Evolutionary conservation across 139 green algal species (phyloP).

Genomic region (Ettlia oleoabundans): DNA sequence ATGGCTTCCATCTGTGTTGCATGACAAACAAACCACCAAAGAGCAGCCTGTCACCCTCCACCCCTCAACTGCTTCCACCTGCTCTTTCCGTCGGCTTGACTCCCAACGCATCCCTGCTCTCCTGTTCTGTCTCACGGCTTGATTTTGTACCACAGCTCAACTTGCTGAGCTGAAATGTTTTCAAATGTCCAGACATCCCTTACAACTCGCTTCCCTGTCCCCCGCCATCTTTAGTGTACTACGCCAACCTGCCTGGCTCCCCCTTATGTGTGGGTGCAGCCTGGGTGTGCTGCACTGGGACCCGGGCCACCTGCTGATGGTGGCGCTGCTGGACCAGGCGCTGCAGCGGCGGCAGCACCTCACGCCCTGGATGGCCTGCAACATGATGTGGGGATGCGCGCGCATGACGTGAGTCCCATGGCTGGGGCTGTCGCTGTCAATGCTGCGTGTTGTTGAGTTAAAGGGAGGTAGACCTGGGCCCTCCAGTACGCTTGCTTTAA

Average conservation of each 20-base stretch:
- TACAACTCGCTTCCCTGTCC: neutral
- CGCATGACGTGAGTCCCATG: conserved; percentile 10
- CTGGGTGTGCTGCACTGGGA: conserved; percentile 32
- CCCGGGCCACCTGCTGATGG: neutral
- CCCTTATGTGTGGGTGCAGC: neutral
- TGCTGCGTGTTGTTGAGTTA: too few species aligned
- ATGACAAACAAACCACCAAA: too few species aligned
- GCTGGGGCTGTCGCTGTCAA: neutral
- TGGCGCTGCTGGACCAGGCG: conserved; percentile 4
- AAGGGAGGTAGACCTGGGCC: too few species aligned
- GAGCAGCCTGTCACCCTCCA: too few species aligned
- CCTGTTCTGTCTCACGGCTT: too few species aligned
- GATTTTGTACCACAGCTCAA: too few species aligned
- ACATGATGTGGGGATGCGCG: conserved; percentile 26
- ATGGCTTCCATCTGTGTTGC: too few species aligned
- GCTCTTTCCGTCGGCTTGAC: neutral
- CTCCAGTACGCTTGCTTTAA: too few species aligned
- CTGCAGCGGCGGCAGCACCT: conserved; percentile 1
- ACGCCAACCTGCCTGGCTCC: neutral
- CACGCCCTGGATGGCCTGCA: conserved; percentile 27
- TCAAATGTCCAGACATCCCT: too few species aligned
- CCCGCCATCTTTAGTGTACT: neutral
- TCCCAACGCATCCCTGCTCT: neutral
- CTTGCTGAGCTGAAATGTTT: too few species aligned
- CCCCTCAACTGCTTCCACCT: too few species aligned